phyloP scores from a whole-genome alignment of 179 eudicot genomes.

The Silene coronaria region DNA sequence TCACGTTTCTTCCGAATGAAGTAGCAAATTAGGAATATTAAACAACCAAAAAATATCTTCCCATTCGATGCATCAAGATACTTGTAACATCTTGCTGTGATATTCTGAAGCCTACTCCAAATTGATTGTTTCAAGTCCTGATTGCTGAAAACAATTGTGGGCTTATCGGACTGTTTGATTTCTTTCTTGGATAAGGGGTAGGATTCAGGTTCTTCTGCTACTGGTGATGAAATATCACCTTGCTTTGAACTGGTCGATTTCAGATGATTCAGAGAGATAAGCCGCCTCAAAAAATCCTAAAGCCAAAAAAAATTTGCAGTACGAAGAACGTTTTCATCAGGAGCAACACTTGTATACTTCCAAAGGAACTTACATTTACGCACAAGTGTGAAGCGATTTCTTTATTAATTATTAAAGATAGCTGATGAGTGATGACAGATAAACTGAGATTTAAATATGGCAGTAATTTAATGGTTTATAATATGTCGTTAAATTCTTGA shows the following conservation, averaged over 20 bases:
- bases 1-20: constrained; percentile 52
- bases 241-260: constrained; percentile 38
- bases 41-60: constrained; percentile 49
- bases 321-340: not conserved
- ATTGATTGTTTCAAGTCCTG: constrained; percentile 31
- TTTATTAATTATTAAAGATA: not conserved
- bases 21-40: constrained; percentile 48
- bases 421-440: not conserved
- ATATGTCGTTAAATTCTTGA: not conserved
- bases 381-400: no score
- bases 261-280: constrained; percentile 46
- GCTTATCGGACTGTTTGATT: constrained; percentile 31
- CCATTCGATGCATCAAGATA: constrained; percentile 42
- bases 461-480: not conserved
- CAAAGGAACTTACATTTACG: not conserved
- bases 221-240: constrained; percentile 25
- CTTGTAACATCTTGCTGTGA: constrained; percentile 44
- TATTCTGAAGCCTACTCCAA: constrained; percentile 41
- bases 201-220: constrained; percentile 29
- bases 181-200: constrained; percentile 30
- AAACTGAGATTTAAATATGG: not conserved
- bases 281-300: constrained; percentile 70
- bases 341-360: not conserved
- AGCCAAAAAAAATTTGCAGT: not conserved
- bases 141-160: constrained; percentile 23